Base-by-base conservation (phyloP, 2,329 filamentous ascomycete species). In the Colletotrichum endophyticum region DNA sequence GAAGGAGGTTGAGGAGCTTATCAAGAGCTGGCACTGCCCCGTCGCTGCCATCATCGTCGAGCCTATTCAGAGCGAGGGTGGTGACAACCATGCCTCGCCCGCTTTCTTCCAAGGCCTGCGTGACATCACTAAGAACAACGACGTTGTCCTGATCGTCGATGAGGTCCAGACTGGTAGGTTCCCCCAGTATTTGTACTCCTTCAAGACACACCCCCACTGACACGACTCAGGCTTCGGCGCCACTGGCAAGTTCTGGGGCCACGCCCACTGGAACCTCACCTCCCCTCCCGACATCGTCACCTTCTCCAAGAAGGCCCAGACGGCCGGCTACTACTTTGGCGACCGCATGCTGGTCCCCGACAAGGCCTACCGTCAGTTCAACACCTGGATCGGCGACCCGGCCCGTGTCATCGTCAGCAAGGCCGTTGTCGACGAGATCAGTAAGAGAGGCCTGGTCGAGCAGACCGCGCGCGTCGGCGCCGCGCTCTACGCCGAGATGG, bases 241-340 rank as follows among this genome's bases (percentile, higher is more conserved):
- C n/a, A 96, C 95, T 0, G 95, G 95, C 75, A 95, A 94, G 82
- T 96, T 96, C 90, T 96, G 95, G 95, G 95, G 94, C 16, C 95
- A 96, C 84, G 94, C 96, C 80, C 94, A 96, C 90, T 96, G 95
- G 95, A 90, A 93, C 82, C 88, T 96, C 59, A 81, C 87, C 56
- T 87, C 91, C 13, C 93, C 94, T 27, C 95, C 95, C 3, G 95
- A 96, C 83, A 96, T 96, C 87, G 95, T 96, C n/a, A 96, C 95
- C 32, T 96, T 96, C 88, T 94, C 91, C 79, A 96, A 96, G 90
- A 96, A 96, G 87, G 95, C 95, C 3, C 95, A 96, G 86, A 94
- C 95, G 19, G 95, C 95, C 15, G 95, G 95, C 5, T 96, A 95
- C 88, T 96, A 95, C 88, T 96, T 92, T 83, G 93, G 93, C 59